Percentiles rank a stretch among this genome's conserved stretches.
These are phyloP conservation scores for Endothia cerciana DNA, from an alignment of 2,329 filamentous ascomycete species.

Conservation along the genomic window DNA sequence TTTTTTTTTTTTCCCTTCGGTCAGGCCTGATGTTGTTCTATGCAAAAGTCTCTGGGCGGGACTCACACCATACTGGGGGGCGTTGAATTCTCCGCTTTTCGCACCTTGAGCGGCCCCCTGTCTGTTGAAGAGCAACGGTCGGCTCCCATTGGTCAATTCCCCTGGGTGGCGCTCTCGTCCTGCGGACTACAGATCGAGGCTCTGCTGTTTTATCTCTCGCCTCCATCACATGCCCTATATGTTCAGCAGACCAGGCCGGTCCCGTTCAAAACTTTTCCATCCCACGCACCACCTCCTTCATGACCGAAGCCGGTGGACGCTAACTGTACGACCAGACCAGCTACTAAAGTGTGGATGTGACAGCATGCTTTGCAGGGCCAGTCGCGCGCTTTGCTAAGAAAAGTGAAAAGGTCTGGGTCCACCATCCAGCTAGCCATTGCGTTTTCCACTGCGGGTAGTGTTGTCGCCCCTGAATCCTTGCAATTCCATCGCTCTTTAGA, in stretches of 20 bases:
- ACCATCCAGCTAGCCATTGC: slow-evolving; percentile 3
- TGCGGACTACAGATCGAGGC: slow-evolving; percentile 6
- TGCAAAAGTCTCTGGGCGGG: not conserved
- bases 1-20: not conserved
- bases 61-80: not conserved
- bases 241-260: not conserved
- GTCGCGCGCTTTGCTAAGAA: slow-evolving; percentile 3
- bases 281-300: too few species aligned
- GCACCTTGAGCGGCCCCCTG: not conserved
- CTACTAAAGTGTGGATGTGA: not conserved
- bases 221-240: not conserved
- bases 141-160: slow-evolving; percentile 11
- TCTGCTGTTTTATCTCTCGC: slow-evolving; percentile 8
- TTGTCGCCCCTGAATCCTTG: slow-evolving; percentile 14
- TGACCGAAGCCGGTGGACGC: not conserved
- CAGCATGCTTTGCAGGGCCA: slow-evolving; percentile 2
- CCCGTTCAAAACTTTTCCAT: not conserved
- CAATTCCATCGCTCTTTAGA: not conserved
- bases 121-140: not conserved
- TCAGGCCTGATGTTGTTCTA: not conserved
- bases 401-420: slow-evolving; percentile 1
- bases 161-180: not conserved
- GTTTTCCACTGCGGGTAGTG: not conserved
- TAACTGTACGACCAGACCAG: slow-evolving; percentile 6
- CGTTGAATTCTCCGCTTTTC: slow-evolving; percentile 5